These are phyloP conservation scores for Colletotrichum theobromicola DNA, from an alignment of 2,329 filamentous ascomycete species.

Conservation along the genomic window DNA sequence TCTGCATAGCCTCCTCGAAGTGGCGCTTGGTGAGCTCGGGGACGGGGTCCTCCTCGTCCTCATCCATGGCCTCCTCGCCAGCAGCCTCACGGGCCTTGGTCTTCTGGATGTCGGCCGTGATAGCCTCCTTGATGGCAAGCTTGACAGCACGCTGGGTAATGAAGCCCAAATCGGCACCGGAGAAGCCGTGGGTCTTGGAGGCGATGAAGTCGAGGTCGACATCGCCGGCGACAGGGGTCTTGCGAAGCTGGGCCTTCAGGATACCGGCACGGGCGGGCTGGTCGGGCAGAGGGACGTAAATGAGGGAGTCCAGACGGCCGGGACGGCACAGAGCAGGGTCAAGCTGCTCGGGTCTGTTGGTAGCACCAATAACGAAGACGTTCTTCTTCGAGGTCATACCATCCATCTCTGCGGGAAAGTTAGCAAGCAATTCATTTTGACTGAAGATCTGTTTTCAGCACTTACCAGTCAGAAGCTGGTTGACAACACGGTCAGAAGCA, in stretches of 20 bases:
- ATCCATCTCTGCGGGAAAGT: constrained; percentile 78
- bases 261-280: constrained; percentile 89
- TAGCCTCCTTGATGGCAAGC: constrained; percentile 98
- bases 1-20: constrained; percentile 98
- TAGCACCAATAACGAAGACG: constrained; percentile 98
- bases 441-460: constrained; percentile 23
- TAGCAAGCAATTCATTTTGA: background rate
- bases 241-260: constrained; percentile 94
- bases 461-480: constrained; percentile 96
- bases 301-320: constrained; percentile 96
- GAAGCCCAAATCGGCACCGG: constrained; percentile 98
- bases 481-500: constrained; percentile 99
- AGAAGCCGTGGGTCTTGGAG: constrained; percentile 97
- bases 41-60: constrained; percentile 88
- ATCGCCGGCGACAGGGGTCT: constrained; percentile 89
- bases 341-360: constrained; percentile 97
- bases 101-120: constrained; percentile 86
- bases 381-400: constrained; percentile 99
- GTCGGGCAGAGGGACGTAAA: constrained; percentile 97
- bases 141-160: constrained; percentile 99
- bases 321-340: constrained; percentile 98
- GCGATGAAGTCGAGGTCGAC: constrained; percentile 93
- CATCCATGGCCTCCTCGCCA: constrained; percentile 84
- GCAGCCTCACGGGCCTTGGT: constrained; percentile 87
- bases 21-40: constrained; percentile 95